Conservation (phyloP, 78 protist genomes). For the Cavenderia fasciculata region DNA sequence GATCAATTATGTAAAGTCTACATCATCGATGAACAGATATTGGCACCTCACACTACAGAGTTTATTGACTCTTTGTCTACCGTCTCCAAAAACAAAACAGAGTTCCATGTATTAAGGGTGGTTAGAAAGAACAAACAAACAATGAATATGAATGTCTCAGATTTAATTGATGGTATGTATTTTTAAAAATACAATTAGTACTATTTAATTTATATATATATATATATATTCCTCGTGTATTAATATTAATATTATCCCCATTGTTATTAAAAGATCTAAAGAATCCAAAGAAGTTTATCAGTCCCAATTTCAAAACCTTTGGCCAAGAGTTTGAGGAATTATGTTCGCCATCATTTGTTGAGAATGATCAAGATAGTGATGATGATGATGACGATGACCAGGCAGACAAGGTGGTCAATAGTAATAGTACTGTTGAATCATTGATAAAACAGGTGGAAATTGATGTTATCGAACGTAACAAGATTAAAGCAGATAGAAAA, state of each 20-base stretch:
- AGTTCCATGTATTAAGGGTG: not conserved
- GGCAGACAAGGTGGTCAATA: not conserved
- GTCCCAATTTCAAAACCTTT: not conserved
- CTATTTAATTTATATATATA: no score
- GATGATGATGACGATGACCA: constrained; percentile 3
- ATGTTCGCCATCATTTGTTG: no score
- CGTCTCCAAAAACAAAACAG: not conserved
- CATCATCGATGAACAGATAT: no score
- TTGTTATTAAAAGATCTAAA: not conserved
- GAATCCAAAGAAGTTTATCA: constrained; percentile 10
- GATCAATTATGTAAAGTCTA: not conserved
- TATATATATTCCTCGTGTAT: not conserved
- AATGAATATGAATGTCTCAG: not conserved
- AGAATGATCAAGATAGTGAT: not conserved
- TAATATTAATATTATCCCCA: no score
- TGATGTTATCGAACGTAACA: no score
- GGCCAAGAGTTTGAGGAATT: not conserved
- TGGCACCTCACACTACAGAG: not conserved
- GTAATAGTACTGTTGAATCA: no score
- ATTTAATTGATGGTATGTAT: constrained; percentile 46
- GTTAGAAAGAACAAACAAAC: not conserved
- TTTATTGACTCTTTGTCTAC: not conserved
- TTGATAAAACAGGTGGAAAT: no score
- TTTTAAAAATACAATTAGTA: no score
- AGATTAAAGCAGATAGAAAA: no score